Conservation (phyloP, 164 flowering plant species). For the Amborella trichopoda region DNA sequence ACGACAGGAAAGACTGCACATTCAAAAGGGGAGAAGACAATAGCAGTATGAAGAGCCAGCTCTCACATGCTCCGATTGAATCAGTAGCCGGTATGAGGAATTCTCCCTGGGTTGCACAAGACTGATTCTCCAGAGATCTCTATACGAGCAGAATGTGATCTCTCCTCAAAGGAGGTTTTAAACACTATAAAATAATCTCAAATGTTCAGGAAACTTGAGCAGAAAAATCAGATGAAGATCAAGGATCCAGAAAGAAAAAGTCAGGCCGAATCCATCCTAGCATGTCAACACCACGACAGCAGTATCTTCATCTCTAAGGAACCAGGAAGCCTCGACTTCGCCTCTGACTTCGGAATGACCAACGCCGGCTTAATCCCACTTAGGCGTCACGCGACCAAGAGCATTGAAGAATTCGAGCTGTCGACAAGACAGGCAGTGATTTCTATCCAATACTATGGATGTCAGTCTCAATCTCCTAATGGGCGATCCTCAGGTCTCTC, state of each 20-base stretch:
- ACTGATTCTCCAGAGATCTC: too few relatives aligned
- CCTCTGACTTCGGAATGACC: slow-evolving; percentile 1
- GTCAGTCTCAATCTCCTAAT: neutral
- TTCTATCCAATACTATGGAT: neutral
- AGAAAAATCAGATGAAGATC: neutral
- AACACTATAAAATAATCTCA: neutral
- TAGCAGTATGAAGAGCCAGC: slow-evolving; percentile 1
- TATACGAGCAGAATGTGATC: too few relatives aligned
- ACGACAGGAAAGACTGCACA: slow-evolving; percentile 1
- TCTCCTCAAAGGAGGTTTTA: too few relatives aligned
- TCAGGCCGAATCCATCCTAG: neutral
- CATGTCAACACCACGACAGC: slow-evolving; percentile 1
- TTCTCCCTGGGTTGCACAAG: slow-evolving; percentile 1
- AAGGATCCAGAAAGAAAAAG: too few relatives aligned
- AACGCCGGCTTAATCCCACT: slow-evolving; percentile 1
- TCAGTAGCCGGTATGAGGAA: neutral
- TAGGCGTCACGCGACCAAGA: slow-evolving; percentile 1
- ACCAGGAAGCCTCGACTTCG: slow-evolving; percentile 1
- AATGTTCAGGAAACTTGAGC: slow-evolving; percentile 1
- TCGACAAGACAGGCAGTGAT: slow-evolving; percentile 1
- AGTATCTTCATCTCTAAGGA: slow-evolving; percentile 1
- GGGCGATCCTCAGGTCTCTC: slow-evolving; percentile 1
- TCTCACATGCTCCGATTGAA: too few relatives aligned
- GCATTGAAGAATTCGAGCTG: slow-evolving; percentile 1
- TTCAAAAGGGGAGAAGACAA: neutral